phyloP scores from a whole-genome alignment of 345 rosid genomes.

The Punica granatum region DNA sequence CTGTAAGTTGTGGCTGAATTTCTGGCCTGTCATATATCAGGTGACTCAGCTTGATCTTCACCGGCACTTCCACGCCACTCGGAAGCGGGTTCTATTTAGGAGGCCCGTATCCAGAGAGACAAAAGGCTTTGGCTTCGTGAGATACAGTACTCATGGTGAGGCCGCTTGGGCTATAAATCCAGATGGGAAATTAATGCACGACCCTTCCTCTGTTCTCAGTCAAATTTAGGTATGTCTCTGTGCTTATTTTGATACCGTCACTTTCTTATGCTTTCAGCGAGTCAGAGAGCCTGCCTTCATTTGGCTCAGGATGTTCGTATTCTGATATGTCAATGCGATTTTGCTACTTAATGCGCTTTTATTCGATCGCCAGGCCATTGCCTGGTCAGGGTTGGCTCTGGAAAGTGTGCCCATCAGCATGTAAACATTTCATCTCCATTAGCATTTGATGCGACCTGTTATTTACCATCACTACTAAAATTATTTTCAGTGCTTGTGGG shows the following conservation, averaged over 20 bases:
- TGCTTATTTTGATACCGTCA: not conserved
- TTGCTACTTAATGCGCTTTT: not conserved
- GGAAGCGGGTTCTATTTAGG: slow-evolving; percentile 93
- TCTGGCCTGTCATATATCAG: slow-evolving; percentile 26
- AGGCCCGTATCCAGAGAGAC: slow-evolving; percentile 87
- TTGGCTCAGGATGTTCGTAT: not conserved
- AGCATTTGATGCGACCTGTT: not conserved
- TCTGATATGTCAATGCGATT: too few species aligned
- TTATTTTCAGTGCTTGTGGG: slow-evolving; percentile 80
- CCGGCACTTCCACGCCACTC: slow-evolving; percentile 77
- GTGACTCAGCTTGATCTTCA: slow-evolving; percentile 88
- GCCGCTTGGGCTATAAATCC: slow-evolving; percentile 89
- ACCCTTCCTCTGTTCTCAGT: slow-evolving; percentile 64
- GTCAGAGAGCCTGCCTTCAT: not conserved
- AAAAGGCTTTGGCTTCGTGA: slow-evolving; percentile 97
- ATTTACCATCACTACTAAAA: not conserved
- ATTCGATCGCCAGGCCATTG: not conserved
- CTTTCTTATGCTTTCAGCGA: not conserved
- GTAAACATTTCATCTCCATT: too few species aligned
- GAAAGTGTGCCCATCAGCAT: too few species aligned
- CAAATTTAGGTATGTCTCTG: slow-evolving; percentile 64
- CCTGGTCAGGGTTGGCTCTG: not conserved
- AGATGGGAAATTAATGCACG: slow-evolving; percentile 81
- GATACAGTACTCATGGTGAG: slow-evolving; percentile 80
- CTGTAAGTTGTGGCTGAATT: not conserved